Percentiles rank a stretch among this genome's conserved stretches.
phyloP scores from a whole-genome alignment of 306 rosid genomes.

The Pyrus betulifolia region DNA sequence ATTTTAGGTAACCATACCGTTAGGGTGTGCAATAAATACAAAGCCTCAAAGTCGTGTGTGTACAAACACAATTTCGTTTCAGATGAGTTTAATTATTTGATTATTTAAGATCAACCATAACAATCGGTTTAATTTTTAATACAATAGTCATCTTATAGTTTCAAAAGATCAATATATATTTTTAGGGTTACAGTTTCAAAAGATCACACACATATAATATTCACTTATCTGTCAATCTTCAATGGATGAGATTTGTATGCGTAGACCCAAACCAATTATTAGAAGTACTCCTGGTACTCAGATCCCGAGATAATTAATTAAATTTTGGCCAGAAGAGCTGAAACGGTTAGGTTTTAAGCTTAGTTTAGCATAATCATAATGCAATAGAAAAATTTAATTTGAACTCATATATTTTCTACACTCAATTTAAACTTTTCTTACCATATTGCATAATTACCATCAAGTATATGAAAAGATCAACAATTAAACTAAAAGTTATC shows the following conservation, averaged over 20 bases:
- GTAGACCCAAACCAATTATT: constrained; percentile 12
- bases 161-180: not conserved
- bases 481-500: too few species aligned
- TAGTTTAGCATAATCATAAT: too few species aligned
- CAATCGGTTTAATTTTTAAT: not conserved
- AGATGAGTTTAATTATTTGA: not conserved
- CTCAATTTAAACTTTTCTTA: too few species aligned
- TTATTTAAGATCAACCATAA: constrained; percentile 2
- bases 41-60: constrained; percentile 1
- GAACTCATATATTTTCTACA: too few species aligned
- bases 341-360: too few species aligned
- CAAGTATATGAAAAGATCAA: too few species aligned
- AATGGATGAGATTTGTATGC: constrained; percentile 29
- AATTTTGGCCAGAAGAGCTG: not conserved
- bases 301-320: constrained; percentile 24
- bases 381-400: too few species aligned
- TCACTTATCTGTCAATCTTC: not conserved
- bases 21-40: constrained; percentile 1
- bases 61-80: constrained; percentile 5
- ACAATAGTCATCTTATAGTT: constrained; percentile 3
- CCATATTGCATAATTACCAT: too few species aligned
- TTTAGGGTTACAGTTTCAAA: not conserved
- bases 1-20: constrained; percentile 13
- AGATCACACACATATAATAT: not conserved
- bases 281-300: constrained; percentile 8